Evolutionary conservation across 441 rosid species (phyloP).

Genomic region (Euphorbia corollata): DNA sequence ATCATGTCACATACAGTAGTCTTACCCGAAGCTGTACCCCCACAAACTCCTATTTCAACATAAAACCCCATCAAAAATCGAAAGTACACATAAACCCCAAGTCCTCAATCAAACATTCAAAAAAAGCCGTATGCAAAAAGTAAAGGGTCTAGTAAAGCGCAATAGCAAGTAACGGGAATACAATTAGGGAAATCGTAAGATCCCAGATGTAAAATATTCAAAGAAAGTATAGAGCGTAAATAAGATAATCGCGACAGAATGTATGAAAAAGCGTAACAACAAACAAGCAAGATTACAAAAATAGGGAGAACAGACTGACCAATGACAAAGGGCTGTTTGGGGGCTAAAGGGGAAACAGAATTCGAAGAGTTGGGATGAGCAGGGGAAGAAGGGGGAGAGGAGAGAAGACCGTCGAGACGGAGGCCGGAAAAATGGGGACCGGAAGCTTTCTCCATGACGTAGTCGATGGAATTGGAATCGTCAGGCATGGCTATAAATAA

Average conservation of each 20-base stretch:
- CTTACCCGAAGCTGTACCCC: slow-evolving; percentile 98
- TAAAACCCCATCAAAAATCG: background rate
- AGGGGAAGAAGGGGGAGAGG: slow-evolving; percentile 45
- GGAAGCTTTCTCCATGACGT: slow-evolving; percentile 89
- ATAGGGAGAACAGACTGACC: slow-evolving; percentile 31
- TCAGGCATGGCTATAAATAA: slow-evolving; percentile 37
- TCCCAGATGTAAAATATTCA: no score
- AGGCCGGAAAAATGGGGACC: slow-evolving; percentile 99
- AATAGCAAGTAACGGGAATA: background rate
- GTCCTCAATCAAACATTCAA: no score
- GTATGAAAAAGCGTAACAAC: no score
- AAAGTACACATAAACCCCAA: no score
- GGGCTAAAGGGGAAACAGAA: slow-evolving; percentile 33
- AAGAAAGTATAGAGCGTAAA: no score
- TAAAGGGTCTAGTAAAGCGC: no score
- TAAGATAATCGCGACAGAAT: no score
- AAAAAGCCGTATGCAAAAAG: no score
- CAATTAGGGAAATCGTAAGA: background rate
- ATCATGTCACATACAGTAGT: slow-evolving; percentile 98
- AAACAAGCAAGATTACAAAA: no score
- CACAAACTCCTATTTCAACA: slow-evolving; percentile 62
- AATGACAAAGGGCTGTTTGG: slow-evolving; percentile 75
- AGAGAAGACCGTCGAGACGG: slow-evolving; percentile 61
- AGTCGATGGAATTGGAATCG: slow-evolving; percentile 56
- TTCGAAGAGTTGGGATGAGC: slow-evolving; percentile 28